phyloP scores from a whole-genome alignment of 176 grass and related monocot genomes.

The Zoysia pacifica region DNA sequence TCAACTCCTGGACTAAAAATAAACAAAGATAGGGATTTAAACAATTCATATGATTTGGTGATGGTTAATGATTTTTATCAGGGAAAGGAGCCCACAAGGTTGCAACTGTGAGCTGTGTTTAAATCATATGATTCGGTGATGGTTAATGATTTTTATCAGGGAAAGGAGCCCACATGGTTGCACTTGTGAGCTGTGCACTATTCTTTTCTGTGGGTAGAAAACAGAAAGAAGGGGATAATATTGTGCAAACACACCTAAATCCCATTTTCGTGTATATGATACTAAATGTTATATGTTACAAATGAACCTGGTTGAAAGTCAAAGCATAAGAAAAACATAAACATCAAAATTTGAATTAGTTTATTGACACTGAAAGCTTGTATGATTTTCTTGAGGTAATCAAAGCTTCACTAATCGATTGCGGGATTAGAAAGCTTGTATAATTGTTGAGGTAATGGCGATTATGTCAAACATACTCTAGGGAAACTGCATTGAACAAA shows the following conservation, averaged over 20 bases:
- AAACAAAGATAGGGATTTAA: constrained; percentile 30
- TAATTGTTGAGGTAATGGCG: no score
- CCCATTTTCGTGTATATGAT: constrained; percentile 6
- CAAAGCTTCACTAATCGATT: no score
- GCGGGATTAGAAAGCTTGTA: no score
- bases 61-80: neutral
- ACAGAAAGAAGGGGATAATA: constrained; percentile 29
- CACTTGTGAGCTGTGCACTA: constrained; percentile 24
- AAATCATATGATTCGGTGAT: neutral
- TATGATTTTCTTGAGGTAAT: no score
- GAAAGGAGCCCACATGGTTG: constrained; percentile 41
- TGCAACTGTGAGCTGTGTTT: constrained; percentile 21
- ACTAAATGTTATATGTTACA: constrained; percentile 30
- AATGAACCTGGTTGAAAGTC: constrained; percentile 13
- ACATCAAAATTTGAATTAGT: no score
- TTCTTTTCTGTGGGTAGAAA: constrained; percentile 42
- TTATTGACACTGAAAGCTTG: no score
- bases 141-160: neutral
- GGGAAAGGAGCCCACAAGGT: constrained; percentile 40
- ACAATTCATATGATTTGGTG: constrained; percentile 19
- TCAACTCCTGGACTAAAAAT: constrained; percentile 36
- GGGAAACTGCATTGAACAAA: no score
- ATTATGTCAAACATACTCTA: no score
- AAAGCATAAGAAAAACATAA: constrained; percentile 4
- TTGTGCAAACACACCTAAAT: constrained; percentile 35